Conservation (phyloP, 2,329 filamentous ascomycete species). For the Colletotrichum noveboracense region DNA sequence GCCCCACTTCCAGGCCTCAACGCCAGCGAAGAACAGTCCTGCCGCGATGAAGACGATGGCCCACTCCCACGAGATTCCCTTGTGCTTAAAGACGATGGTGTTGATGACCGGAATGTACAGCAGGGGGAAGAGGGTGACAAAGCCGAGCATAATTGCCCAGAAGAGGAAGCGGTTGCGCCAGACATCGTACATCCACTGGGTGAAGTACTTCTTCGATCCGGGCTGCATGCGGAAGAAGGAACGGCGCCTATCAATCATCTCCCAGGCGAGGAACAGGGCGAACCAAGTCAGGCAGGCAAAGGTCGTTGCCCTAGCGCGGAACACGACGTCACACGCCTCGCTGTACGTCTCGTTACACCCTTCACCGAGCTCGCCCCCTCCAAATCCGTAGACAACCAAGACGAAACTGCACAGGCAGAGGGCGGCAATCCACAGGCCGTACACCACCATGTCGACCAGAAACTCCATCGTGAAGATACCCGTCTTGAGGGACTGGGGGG, state of each 20-base stretch:
- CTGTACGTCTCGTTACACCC: slow-evolving; percentile 59
- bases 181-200: slow-evolving; percentile 64
- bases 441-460: slow-evolving; percentile 63
- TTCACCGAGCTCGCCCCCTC: slow-evolving; percentile 50
- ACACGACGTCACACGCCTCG: slow-evolving; percentile 58
- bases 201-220: slow-evolving; percentile 55
- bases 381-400: slow-evolving; percentile 39
- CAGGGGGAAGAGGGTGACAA: slow-evolving; percentile 38
- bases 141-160: slow-evolving; percentile 49
- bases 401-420: slow-evolving; percentile 38
- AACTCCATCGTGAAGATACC: slow-evolving; percentile 66
- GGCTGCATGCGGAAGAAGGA: slow-evolving; percentile 72
- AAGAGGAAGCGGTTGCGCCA: slow-evolving; percentile 53
- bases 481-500: slow-evolving; percentile 46
- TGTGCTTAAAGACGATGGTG: slow-evolving; percentile 54
- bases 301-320: slow-evolving; percentile 68
- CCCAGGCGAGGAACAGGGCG: slow-evolving; percentile 71
- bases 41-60: slow-evolving; percentile 52
- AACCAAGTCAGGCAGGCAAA: slow-evolving; percentile 73
- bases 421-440: slow-evolving; percentile 64
- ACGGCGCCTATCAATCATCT: slow-evolving; percentile 67
- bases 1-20: slow-evolving; percentile 55
- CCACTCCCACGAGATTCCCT: slow-evolving; percentile 48
- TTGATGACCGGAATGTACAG: slow-evolving; percentile 58
- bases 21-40: slow-evolving; percentile 52